Base-by-base conservation (phyloP, 805 yeast genomes). In the Kazachstania psychrophila region DNA sequence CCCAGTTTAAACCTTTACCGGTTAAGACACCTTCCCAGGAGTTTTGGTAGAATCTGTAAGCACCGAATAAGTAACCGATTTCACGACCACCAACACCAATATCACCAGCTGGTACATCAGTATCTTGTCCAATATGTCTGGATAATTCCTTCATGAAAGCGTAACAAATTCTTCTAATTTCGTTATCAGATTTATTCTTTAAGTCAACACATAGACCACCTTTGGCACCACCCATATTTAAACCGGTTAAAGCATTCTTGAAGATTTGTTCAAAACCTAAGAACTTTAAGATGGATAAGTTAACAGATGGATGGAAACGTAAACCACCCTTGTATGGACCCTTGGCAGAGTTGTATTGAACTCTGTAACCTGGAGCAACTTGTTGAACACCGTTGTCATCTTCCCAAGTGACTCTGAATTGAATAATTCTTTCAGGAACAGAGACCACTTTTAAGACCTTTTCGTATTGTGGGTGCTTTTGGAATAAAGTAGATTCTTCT, bases 311-410 rank as follows among this genome's bases (percentile, higher is more conserved):
- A 73, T 89, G 97, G 77, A 89, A 82, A 69, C 98, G 79, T 54
- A 89, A 75, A 63, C 98, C 98, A 62, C 98, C 98, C 73, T 89
- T 89, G 84, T 86, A 89, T 54, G 98, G 98, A 62, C 98, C 98
- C 50, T 92, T 74, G 39, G 96, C 94, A 39, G 96, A 86, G 79
- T 87, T 89, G 76, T 85, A 89, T 72, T 89, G 98, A 46, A 89
- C 96, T 71, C 98, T 78, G 87, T 75, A 89, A 65, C 97, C 98
- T 52, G 87, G 77, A 79, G 92, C 92, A 49, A 89, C 94, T 70
- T 87, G 89, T 59, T 84, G 69, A 57, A 73, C 79, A 54, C 95
- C 95, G 52, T 78, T 69, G 71, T 92, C 98, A 62, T 89, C 85
- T 70, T 92, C 96, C 98, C 98, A 89, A 39, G 81, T 75, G 40